Conservation (phyloP, 192 early-diverging fungal species). For the Allomyces macrogynus region DNA sequence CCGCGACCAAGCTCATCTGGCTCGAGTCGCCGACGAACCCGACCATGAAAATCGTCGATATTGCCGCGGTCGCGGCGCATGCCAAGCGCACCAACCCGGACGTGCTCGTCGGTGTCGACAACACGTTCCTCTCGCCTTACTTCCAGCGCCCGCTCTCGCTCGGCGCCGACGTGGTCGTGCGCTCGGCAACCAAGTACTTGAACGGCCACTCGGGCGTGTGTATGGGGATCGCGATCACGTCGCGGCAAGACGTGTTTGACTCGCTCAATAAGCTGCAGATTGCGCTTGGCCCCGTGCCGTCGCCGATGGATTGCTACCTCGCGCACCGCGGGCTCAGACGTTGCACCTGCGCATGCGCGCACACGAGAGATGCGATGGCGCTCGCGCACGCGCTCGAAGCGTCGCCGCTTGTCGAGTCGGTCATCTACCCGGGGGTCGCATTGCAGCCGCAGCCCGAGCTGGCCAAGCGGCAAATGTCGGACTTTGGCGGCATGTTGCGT, state of each 20-base stretch:
- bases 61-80: slow-evolving; percentile 38
- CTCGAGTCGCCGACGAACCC: no score
- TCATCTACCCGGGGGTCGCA: slow-evolving; percentile 82
- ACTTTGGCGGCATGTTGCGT: slow-evolving; percentile 94
- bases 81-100: slow-evolving; percentile 37
- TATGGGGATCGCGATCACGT: slow-evolving; percentile 86
- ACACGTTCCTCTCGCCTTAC: slow-evolving; percentile 73
- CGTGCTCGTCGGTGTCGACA: slow-evolving; percentile 51
- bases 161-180: slow-evolving; percentile 89
- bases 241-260: slow-evolving; percentile 41
- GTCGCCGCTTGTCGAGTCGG: slow-evolving; percentile 48
- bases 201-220: slow-evolving; percentile 97
- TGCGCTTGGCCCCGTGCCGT: slow-evolving; percentile 82
- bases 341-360: slow-evolving; percentile 83
- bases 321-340: slow-evolving; percentile 87
- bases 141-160: slow-evolving; percentile 75
- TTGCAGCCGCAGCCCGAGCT: slow-evolving; percentile 82
- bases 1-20: slow-evolving; percentile 65
- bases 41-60: no score
- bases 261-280: slow-evolving; percentile 84
- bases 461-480: slow-evolving; percentile 67
- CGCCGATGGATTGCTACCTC: slow-evolving; percentile 86
- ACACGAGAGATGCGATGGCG: slow-evolving; percentile 62
- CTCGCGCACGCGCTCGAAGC: slow-evolving; percentile 63
- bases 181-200: no score